Conservation (phyloP, 2,329 filamentous ascomycete species). For the Ascochyta fabae region DNA sequence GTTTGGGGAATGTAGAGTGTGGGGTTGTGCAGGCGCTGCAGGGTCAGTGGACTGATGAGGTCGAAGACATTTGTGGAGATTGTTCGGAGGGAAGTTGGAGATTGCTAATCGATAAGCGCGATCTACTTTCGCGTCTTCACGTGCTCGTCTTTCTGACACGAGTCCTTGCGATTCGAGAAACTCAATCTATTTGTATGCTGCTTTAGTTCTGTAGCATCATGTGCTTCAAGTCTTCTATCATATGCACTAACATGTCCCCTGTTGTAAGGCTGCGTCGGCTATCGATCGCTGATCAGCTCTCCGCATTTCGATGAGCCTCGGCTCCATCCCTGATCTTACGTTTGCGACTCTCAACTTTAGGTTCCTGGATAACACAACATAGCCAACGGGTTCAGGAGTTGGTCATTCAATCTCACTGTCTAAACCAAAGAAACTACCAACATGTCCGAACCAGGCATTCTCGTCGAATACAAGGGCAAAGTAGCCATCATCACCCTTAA, state of each 20-base stretch:
- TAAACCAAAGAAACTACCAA: neutral
- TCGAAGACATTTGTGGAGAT: conserved; percentile 29
- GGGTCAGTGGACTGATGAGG: conserved; percentile 9
- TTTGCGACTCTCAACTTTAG: conserved; percentile 7
- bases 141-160: neutral
- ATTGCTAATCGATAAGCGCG: conserved; percentile 15
- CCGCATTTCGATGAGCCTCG: conserved; percentile 16
- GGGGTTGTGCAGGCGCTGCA: conserved; percentile 2
- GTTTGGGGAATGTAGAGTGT: conserved; percentile 3
- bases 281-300: conserved; percentile 2
- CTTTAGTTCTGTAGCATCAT: too few relatives aligned
- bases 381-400: neutral
- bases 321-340: conserved; percentile 9
- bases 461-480: conserved; percentile 69
- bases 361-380: neutral
- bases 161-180: too few relatives aligned
- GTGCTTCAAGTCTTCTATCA: too few relatives aligned
- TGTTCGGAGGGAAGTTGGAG: conserved; percentile 29
- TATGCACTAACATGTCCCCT: neutral
- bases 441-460: conserved; percentile 58
- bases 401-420: neutral
- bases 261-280: conserved; percentile 5
- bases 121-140: conserved; percentile 4
- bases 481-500: conserved; percentile 87
- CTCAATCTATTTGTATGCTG: too few relatives aligned